phyloP scores from a whole-genome alignment of 495 filamentous ascomycete species.

The Lineolata rhizophorae region DNA sequence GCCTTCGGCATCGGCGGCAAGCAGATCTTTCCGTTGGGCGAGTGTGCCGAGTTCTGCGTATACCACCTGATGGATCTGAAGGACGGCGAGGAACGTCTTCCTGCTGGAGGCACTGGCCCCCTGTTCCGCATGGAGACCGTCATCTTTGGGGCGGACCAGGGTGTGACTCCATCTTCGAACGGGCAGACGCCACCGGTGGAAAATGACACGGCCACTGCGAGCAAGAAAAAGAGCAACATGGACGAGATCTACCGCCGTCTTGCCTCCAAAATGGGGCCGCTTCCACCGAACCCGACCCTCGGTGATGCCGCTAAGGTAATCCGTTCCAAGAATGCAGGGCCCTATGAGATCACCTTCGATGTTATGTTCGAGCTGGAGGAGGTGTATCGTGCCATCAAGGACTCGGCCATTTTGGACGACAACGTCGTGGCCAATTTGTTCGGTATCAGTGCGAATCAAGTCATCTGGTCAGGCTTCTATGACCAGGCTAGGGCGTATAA shows the following conservation, averaged over 20 bases:
- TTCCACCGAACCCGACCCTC: conserved; percentile 1
- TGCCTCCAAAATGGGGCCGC: conserved; percentile 4
- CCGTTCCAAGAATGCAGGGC: conserved; percentile 28
- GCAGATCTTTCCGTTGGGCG: conserved; percentile 19
- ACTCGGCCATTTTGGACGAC: conserved; percentile 14
- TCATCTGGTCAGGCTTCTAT: conserved; percentile 22
- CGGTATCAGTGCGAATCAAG: conserved; percentile 14
- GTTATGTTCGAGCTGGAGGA: conserved; percentile 22
- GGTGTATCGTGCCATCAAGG: conserved; percentile 17
- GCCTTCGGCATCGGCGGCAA: conserved; percentile 18
- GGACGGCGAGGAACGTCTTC: conserved; percentile 12
- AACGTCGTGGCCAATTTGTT: conserved; percentile 16
- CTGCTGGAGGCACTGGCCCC: no score
- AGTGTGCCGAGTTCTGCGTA: conserved; percentile 21
- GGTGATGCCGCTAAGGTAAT: conserved; percentile 22
- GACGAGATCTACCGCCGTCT: not conserved
- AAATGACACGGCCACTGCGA: not conserved
- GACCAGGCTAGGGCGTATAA: conserved; percentile 24
- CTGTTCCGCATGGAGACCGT: no score
- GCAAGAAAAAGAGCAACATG: not conserved
- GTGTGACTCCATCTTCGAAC: not conserved
- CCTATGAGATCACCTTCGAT: conserved; percentile 28
- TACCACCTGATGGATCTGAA: conserved; percentile 25
- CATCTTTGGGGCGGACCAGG: not conserved
- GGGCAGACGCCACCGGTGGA: not conserved